phyloP scores from a whole-genome alignment of 1,284 basidiomycete genomes.

The Singerocomus rubriflavus region DNA sequence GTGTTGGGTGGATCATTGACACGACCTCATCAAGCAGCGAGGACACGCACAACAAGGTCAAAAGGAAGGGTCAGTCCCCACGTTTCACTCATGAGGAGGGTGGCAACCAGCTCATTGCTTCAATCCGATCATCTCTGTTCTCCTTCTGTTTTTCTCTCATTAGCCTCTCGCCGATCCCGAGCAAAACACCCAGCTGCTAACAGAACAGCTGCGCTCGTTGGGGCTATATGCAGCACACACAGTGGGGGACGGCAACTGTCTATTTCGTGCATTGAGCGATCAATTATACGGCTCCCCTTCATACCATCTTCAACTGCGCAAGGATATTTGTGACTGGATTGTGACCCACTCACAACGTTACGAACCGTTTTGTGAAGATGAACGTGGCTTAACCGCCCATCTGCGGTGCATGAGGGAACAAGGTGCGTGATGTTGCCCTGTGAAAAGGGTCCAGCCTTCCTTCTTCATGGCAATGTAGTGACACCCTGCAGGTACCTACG shows the following conservation, averaged over 20 bases:
- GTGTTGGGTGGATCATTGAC: slow-evolving; percentile 25
- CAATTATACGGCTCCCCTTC: slow-evolving; percentile 78
- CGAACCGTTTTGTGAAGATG: slow-evolving; percentile 87
- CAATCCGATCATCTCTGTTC: slow-evolving; percentile 15
- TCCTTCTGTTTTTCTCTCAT: slow-evolving; percentile 9
- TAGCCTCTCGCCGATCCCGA: slow-evolving; percentile 63
- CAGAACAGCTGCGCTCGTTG: slow-evolving; percentile 64
- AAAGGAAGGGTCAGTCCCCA: slow-evolving; percentile 50
- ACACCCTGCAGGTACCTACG: slow-evolving; percentile 68
- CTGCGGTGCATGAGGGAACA: slow-evolving; percentile 73
- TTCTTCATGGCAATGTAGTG: slow-evolving; percentile 10
- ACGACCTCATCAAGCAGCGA: slow-evolving; percentile 42
- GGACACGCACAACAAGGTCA: slow-evolving; percentile 63
- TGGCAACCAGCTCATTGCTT: slow-evolving; percentile 16
- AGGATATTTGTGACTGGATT: slow-evolving; percentile 83
- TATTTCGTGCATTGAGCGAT: slow-evolving; percentile 79
- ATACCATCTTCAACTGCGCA: slow-evolving; percentile 66
- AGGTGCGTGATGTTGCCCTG: slow-evolving; percentile 42
- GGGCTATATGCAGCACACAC: slow-evolving; percentile 79
- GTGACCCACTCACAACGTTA: slow-evolving; percentile 68
- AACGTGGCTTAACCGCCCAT: slow-evolving; percentile 70
- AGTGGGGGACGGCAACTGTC: slow-evolving; percentile 84
- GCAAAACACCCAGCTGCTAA: slow-evolving; percentile 62
- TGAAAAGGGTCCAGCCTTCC: slow-evolving; percentile 1
- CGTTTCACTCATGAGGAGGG: slow-evolving; percentile 25